A percentile compares a stretch with the other conserved stretches of the same genome.
phyloP scores from a whole-genome alignment of 1,284 basidiomycete species.

The Pseudozyma tsukubaensis region DNA sequence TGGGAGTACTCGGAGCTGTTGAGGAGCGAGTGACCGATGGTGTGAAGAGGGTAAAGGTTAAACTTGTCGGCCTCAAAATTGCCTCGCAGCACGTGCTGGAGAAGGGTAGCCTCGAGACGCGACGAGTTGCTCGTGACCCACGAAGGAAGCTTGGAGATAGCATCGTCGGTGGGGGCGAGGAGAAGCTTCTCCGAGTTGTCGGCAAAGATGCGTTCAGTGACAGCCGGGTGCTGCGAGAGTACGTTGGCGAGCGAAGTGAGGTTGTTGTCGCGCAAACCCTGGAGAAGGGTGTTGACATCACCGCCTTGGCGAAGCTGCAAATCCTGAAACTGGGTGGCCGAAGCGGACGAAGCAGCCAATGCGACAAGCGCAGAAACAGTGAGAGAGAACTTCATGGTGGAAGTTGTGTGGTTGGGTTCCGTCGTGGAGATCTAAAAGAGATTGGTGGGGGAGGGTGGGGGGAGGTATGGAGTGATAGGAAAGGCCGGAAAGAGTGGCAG shows the following conservation, averaged over 20 bases:
- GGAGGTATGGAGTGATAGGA: neutral
- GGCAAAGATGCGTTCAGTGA: slow-evolving; percentile 47
- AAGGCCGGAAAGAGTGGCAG: slow-evolving; percentile 49
- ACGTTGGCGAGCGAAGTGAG: slow-evolving; percentile 47
- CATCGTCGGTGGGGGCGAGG: slow-evolving; percentile 50
- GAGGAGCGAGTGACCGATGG: slow-evolving; percentile 52
- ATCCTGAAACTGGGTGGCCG: slow-evolving; percentile 31
- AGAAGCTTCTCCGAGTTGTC: slow-evolving; percentile 43
- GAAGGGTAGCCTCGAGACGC: slow-evolving; percentile 51
- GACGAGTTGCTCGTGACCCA: slow-evolving; percentile 49
- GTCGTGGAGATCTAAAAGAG: neutral
- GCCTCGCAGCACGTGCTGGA: slow-evolving; percentile 53
- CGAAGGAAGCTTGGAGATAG: slow-evolving; percentile 36
- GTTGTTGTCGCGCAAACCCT: slow-evolving; percentile 47
- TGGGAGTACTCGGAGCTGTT: slow-evolving; percentile 26
- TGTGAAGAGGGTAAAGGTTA: slow-evolving; percentile 46
- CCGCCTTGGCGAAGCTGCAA: slow-evolving; percentile 42
- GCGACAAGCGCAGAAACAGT: slow-evolving; percentile 19
- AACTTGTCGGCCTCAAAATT: slow-evolving; percentile 31
- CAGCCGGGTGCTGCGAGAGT: slow-evolving; percentile 37
- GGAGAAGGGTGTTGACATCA: slow-evolving; percentile 44
- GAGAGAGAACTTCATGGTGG: slow-evolving; percentile 38
- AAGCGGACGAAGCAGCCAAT: slow-evolving; percentile 15
- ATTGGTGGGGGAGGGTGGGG: slow-evolving; percentile 2
- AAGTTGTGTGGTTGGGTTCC: neutral